Conservation (phyloP, 169 alveolate species). For the Perkinsus chesapeaki region DNA sequence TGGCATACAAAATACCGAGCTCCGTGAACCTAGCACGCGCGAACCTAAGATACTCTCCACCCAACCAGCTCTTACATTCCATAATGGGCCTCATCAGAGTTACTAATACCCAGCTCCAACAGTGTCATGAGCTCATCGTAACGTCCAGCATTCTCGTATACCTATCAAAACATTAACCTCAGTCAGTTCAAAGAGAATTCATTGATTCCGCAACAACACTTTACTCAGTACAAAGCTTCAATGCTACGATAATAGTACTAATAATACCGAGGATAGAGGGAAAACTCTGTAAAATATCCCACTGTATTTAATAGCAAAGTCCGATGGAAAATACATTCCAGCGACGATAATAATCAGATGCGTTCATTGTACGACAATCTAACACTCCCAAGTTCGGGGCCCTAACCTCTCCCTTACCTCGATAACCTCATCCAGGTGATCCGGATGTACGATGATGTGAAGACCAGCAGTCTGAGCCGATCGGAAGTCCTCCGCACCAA, state of each 20-base stretch:
- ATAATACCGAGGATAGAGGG: no score
- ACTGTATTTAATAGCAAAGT: no score
- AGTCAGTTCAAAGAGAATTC: not conserved
- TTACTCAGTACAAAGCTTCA: no score
- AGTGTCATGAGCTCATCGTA: conserved; percentile 76
- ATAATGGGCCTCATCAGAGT: not conserved
- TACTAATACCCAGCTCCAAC: conserved; percentile 44
- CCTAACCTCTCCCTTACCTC: no score
- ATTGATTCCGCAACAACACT: no score
- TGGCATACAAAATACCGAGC: conserved; percentile 95
- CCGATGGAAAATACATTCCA: no score
- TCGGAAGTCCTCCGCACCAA: conserved; percentile 74
- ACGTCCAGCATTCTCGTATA: conserved; percentile 84
- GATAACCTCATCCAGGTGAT: conserved; percentile 90
- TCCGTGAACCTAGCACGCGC: conserved; percentile 88
- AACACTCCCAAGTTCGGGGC: no score
- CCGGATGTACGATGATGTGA: conserved; percentile 95
- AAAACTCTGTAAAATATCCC: no score
- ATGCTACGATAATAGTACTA: no score
- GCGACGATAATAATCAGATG: no score
- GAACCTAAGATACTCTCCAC: not conserved
- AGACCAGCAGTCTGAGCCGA: conserved; percentile 89
- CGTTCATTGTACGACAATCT: no score
- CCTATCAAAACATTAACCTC: conserved; percentile 21
- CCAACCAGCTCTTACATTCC: conserved; percentile 21